Evolutionary conservation across 208 protist genomes (phyloP).

Genomic region (Zelonia costaricensis): DNA sequence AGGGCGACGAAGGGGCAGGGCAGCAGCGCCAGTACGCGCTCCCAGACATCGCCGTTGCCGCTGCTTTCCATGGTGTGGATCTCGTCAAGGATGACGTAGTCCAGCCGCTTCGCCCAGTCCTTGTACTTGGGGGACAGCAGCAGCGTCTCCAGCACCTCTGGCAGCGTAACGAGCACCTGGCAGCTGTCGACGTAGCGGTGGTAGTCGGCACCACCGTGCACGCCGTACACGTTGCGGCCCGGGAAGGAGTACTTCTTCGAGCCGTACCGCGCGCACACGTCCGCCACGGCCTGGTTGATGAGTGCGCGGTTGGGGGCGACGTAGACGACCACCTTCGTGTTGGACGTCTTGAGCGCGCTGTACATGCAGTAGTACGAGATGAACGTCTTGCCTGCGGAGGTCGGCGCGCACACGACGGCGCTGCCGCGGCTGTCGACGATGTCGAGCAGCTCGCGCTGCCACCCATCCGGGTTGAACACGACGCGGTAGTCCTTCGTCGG

Average conservation of each 20-base stretch:
- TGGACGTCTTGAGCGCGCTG: constrained; percentile 81
- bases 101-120: constrained; percentile 82
- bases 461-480: constrained; percentile 94
- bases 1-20: constrained; percentile 94
- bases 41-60: constrained; percentile 91
- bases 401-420: constrained; percentile 95
- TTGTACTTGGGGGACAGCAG: constrained; percentile 88
- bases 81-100: constrained; percentile 97
- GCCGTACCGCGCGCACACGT: constrained; percentile 93
- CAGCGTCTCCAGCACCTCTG: constrained; percentile 92
- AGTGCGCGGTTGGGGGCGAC: constrained; percentile 93
- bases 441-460: constrained; percentile 95
- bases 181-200: constrained; percentile 84
- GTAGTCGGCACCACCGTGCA: constrained; percentile 87
- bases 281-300: constrained; percentile 94
- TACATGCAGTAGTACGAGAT: constrained; percentile 97
- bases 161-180: constrained; percentile 95
- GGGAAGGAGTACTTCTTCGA: constrained; percentile 82
- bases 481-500: constrained; percentile 83
- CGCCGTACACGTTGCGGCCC: constrained; percentile 82
- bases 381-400: constrained; percentile 96
- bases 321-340: constrained; percentile 92
- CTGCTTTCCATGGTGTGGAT: constrained; percentile 94
- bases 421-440: constrained; percentile 92
- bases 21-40: constrained; percentile 92